These are phyloP conservation scores for Torulaspora franciscae DNA, from an alignment of 805 yeast species.

Conservation along the genomic window DNA sequence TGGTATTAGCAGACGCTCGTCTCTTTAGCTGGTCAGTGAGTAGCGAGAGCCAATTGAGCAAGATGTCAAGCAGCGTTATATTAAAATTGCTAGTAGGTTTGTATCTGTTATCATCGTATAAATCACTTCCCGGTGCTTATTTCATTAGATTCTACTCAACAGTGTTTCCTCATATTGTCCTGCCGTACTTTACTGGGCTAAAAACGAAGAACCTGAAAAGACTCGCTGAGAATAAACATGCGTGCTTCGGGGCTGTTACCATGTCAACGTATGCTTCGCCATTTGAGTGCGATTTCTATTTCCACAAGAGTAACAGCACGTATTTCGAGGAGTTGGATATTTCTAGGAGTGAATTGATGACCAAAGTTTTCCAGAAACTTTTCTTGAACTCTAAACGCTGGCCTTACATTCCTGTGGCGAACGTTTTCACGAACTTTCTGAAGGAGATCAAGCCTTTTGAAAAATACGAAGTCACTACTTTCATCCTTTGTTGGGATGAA, in stretches of 20 bases:
- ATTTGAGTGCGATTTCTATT: slow-evolving; percentile 76
- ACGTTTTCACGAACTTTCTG: slow-evolving; percentile 60
- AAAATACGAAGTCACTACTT: slow-evolving; percentile 49
- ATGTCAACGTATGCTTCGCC: slow-evolving; percentile 59
- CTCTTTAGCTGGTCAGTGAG: too few species aligned
- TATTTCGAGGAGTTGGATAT: slow-evolving; percentile 79
- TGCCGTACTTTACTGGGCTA: slow-evolving; percentile 34
- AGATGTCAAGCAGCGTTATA: slow-evolving; percentile 4
- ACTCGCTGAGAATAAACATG: slow-evolving; percentile 20
- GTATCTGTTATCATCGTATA: slow-evolving; percentile 39
- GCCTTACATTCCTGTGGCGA: slow-evolving; percentile 75
- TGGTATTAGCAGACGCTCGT: too few species aligned
- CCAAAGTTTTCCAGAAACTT: slow-evolving; percentile 51
- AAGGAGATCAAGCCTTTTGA: slow-evolving; percentile 69
- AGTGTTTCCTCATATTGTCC: slow-evolving; percentile 40
- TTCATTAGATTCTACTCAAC: slow-evolving; percentile 54
- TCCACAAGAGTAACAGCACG: slow-evolving; percentile 85
- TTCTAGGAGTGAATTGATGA: slow-evolving; percentile 61
- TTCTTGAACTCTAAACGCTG: slow-evolving; percentile 41
- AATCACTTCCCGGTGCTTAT: slow-evolving; percentile 65
- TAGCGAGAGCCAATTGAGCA: neutral
- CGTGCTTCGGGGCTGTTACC: slow-evolving; percentile 41
- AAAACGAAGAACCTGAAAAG: slow-evolving; percentile 19
- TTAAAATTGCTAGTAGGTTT: slow-evolving; percentile 15
- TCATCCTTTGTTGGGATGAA: slow-evolving; percentile 75